Base-by-base conservation (phyloP, 768 basidiomycete species). In the Tylopilus rubrobrunneus region DNA sequence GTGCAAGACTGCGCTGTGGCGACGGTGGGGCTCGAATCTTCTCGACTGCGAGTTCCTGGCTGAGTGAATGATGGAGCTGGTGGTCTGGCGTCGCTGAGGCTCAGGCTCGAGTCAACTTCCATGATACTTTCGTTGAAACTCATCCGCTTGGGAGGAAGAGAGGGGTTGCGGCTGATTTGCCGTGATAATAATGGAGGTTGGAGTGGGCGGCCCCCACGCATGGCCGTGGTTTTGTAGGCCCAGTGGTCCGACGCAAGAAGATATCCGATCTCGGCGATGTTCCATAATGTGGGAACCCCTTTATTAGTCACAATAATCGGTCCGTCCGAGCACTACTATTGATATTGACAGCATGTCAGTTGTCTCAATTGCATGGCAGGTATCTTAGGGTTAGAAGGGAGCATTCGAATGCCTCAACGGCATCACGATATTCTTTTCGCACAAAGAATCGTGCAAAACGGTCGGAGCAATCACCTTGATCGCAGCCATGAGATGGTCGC, bases 1-100 rank as follows among this genome's bases (percentile, higher is more conserved):
- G 67, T 21, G 59, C 48, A 0, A 54, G 55, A 54, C 73, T 69
- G 25, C 62, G 71, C 0, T 50, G 12, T 3, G 58, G 28, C 0
- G 45, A 9, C 1, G 59, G 41, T 19, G 23, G 49, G 10, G 36
- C 25, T 10, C 9, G 41, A 6, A n/a, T 9, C 4, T 53, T 62
- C 36, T 68, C 59, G 0, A 12, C 4, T n/a, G 34, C 25, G 19
- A 58, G 33, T 12, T 59, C 60, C 15, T 52, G 29, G 12, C 52
- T 59, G 5, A 36, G 34, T 31, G 47, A 36, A 29, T 39, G 60
- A 44, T 40, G 36, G 45, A 48, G 42, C 58, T 67, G 17, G 56
- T 14, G 44, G 59, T 62, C 55, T 21, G 25, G 43, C 58, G 57
- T 64, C 57, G 29, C 52, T 41, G 58, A 49, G 46, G 46, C 48